Percentiles rank a stretch among this genome's conserved stretches.
Evolutionary conservation across 768 basidiomycete species (phyloP).

Genomic region (Termitomyces eurrhizus): DNA sequence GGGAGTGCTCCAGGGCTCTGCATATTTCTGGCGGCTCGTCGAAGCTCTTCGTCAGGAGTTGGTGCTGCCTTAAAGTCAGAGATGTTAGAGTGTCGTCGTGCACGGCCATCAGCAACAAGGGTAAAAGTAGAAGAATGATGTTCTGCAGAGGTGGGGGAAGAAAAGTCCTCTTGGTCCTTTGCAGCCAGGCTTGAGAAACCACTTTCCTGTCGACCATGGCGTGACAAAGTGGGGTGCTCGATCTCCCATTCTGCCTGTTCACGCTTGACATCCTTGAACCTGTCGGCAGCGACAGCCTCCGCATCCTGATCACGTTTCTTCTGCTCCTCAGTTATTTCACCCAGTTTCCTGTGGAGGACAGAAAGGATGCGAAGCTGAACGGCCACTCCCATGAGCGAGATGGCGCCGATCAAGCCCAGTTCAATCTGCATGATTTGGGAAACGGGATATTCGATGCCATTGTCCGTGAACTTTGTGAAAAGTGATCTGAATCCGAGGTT

Average conservation of each 20-base stretch:
- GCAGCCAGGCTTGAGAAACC: slow-evolving; percentile 59
- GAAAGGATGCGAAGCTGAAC: slow-evolving; percentile 86
- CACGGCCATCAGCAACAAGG: slow-evolving; percentile 46
- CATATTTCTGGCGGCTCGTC: slow-evolving; percentile 41
- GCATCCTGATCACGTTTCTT: slow-evolving; percentile 69
- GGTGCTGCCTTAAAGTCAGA: slow-evolving; percentile 72
- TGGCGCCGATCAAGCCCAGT: slow-evolving; percentile 80
- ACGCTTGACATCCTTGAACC: slow-evolving; percentile 56
- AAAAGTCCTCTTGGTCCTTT: slow-evolving; percentile 52
- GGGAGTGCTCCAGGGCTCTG: slow-evolving; percentile 62
- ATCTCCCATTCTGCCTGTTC: slow-evolving; percentile 88
- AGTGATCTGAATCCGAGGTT: slow-evolving; percentile 83
- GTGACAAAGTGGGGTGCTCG: slow-evolving; percentile 65
- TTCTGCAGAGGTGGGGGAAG: slow-evolving; percentile 44
- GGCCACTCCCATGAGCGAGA: slow-evolving; percentile 82
- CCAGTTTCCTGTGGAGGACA: slow-evolving; percentile 73
- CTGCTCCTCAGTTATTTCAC: slow-evolving; percentile 75
- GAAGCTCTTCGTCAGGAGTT: slow-evolving; percentile 57
- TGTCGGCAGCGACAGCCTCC: slow-evolving; percentile 68
- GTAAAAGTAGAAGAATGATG: slow-evolving; percentile 50
- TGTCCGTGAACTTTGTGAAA: slow-evolving; percentile 71
- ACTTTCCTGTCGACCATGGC: slow-evolving; percentile 62
- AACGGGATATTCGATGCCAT: slow-evolving; percentile 75
- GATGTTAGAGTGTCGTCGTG: slow-evolving; percentile 59
- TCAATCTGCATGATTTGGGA: slow-evolving; percentile 93